Evolutionary conservation across 768 basidiomycete genomes (phyloP).

Genomic region (Tephrocybe sp.): DNA sequence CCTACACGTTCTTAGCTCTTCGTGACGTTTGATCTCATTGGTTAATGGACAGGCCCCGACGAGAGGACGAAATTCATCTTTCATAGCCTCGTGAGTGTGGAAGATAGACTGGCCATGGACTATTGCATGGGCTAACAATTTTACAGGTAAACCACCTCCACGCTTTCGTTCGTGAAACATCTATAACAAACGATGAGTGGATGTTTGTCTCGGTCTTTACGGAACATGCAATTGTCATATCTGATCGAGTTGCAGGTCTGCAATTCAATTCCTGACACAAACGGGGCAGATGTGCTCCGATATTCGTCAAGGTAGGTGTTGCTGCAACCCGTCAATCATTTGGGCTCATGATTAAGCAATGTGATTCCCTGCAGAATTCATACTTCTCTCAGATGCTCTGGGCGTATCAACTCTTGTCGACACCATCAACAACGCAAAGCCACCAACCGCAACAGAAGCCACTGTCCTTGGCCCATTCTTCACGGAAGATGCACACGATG

Average conservation of each 20-base stretch:
- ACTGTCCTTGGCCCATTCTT: conserved; percentile 83
- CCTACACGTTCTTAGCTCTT: not conserved
- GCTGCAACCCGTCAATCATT: not conserved
- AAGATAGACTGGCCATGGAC: no score
- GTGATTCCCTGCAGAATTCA: conserved; percentile 52
- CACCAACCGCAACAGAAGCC: conserved; percentile 62
- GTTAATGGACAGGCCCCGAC: conserved; percentile 26
- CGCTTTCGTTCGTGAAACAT: conserved; percentile 69
- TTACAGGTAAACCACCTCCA: conserved; percentile 66
- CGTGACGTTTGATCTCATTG: not conserved
- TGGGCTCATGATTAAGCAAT: not conserved
- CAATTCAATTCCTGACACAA: conserved; percentile 75
- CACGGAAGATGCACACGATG: conserved; percentile 70
- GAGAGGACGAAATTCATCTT: conserved; percentile 44
- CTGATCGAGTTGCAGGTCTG: conserved; percentile 31
- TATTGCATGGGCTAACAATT: no score
- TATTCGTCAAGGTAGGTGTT: conserved; percentile 50
- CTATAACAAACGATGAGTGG: conserved; percentile 84
- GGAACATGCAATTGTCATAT: not conserved
- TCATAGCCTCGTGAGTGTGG: conserved; percentile 36
- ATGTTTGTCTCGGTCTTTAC: conserved; percentile 38
- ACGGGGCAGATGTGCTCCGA: conserved; percentile 72
- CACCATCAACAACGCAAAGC: conserved; percentile 64
- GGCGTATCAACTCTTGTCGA: conserved; percentile 81
- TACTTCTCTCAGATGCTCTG: conserved; percentile 79